phyloP scores from a whole-genome alignment of 345 rosid genomes.

The Turritis glabra region DNA sequence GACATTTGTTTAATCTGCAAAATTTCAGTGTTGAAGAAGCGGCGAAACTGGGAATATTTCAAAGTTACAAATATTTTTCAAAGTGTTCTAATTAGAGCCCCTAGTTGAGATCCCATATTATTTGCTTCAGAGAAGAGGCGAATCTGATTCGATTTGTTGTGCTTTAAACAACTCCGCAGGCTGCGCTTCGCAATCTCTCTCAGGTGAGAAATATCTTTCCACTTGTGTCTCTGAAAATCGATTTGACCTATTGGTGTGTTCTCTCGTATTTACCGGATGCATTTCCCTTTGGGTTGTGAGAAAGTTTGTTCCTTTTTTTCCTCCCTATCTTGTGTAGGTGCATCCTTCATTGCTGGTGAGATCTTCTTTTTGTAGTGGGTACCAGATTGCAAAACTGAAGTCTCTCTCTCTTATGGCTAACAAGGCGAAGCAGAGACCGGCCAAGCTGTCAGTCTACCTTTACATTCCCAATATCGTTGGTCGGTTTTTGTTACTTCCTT shows the following conservation, averaged over 20 bases:
- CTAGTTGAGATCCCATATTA: too few relatives aligned
- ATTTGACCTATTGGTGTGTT: background rate
- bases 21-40: too few relatives aligned
- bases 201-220: too few relatives aligned
- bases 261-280: background rate
- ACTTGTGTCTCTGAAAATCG: conserved; percentile 7
- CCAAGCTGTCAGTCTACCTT: conserved; percentile 66
- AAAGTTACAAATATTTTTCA: too few relatives aligned
- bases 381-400: background rate
- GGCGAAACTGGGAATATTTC: too few relatives aligned
- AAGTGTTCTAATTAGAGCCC: too few relatives aligned
- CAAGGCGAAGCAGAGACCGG: conserved; percentile 51
- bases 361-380: conserved; percentile 1
- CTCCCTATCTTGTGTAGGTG: background rate
- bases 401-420: conserved; percentile 52
- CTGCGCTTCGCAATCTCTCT: background rate
- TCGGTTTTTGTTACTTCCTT: conserved; percentile 29
- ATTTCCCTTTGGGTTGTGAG: background rate
- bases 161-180: background rate
- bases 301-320: conserved; percentile 11
- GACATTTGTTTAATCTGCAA: too few relatives aligned
- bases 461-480: conserved; percentile 91
- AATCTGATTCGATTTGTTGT: conserved; percentile 19
- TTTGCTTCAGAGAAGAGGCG: conserved; percentile 18
- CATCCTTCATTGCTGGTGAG: conserved; percentile 1